These are phyloP conservation scores for Phoma sp. DNA, from an alignment of 2,329 filamentous ascomycete genomes.

Conservation along the genomic window DNA sequence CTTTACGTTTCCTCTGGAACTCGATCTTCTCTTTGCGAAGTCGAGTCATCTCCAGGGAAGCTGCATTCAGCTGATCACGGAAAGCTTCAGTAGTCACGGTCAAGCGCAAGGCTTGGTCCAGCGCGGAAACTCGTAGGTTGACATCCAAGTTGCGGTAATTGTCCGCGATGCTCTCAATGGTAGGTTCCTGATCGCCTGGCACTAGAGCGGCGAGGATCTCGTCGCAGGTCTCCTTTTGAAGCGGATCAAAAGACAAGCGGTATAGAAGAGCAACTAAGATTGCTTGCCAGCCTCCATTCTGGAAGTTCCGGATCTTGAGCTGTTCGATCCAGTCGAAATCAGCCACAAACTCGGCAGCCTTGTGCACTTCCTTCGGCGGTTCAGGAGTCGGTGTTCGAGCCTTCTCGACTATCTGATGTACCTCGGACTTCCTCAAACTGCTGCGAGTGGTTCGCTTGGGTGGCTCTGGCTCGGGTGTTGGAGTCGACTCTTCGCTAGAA, in stretches of 20 bases:
- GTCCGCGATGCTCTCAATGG: conserved; percentile 72
- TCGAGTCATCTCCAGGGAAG: conserved; percentile 91
- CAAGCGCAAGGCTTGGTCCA: conserved; percentile 87
- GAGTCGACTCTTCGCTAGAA: conserved; percentile 61
- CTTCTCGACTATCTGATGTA: conserved; percentile 59
- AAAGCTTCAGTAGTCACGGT: conserved; percentile 86
- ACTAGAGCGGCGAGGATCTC: conserved; percentile 82
- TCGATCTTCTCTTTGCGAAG: conserved; percentile 97
- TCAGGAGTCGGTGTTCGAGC: conserved; percentile 50
- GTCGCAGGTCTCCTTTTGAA: conserved; percentile 75
- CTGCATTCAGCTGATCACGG: conserved; percentile 88
- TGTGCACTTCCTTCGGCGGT: conserved; percentile 58
- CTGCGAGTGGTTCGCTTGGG: conserved; percentile 83
- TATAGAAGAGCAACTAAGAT: conserved; percentile 87
- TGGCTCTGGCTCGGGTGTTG: conserved; percentile 69
- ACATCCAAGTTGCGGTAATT: conserved; percentile 81
- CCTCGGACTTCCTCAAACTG: conserved; percentile 82
- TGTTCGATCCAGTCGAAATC: conserved; percentile 86
- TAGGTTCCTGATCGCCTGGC: conserved; percentile 77
- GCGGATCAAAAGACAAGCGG: conserved; percentile 79
- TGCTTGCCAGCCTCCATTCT: conserved; percentile 87
- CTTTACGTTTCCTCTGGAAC: conserved; percentile 78
- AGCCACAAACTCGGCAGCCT: conserved; percentile 77
- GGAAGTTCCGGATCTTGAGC: conserved; percentile 82
- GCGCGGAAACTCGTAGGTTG: conserved; percentile 78